Evolutionary conservation across 495 filamentous ascomycete species (phyloP).

Genomic region (Extremus antarcticus): DNA sequence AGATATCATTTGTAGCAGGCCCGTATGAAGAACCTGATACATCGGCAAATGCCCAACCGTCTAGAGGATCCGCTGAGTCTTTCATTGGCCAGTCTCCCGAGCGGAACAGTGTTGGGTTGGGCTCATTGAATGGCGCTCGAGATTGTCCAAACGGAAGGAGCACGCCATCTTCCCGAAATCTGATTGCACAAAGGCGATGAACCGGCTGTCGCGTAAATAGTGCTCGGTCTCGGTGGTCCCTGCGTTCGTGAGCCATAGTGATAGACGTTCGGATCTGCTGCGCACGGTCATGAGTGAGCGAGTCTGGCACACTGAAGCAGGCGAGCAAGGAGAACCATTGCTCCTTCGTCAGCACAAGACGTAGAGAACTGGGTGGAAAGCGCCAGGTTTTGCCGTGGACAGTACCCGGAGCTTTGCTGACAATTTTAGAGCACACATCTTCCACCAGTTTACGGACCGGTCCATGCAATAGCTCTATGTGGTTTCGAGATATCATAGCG

Average conservation of each 20-base stretch:
- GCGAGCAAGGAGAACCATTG: slow-evolving; percentile 15
- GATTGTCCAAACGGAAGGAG: slow-evolving; percentile 23
- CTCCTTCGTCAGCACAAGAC: slow-evolving; percentile 17
- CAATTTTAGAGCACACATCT: slow-evolving; percentile 23
- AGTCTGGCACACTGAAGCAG: slow-evolving; percentile 13
- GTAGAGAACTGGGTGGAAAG: slow-evolving; percentile 2
- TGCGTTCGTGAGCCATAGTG: slow-evolving; percentile 11
- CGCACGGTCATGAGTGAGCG: slow-evolving; percentile 6
- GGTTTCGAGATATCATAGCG: too few species aligned
- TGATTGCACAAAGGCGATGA: slow-evolving; percentile 12
- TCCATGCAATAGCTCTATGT: too few species aligned
- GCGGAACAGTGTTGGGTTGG: slow-evolving; percentile 26
- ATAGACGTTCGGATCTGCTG: slow-evolving; percentile 6
- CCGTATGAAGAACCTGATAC: slow-evolving; percentile 2
- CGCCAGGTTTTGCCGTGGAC: slow-evolving; percentile 21
- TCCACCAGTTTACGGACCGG: slow-evolving; percentile 23
- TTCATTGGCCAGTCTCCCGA: slow-evolving; percentile 20
- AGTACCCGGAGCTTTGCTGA: slow-evolving; percentile 5
- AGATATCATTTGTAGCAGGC: slow-evolving; percentile 23
- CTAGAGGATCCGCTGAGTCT: slow-evolving; percentile 23
- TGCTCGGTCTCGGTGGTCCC: slow-evolving; percentile 19
- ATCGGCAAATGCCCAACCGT: slow-evolving; percentile 21
- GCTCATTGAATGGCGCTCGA: slow-evolving; percentile 13
- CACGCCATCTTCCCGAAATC: slow-evolving; percentile 23
- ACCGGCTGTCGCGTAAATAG: slow-evolving; percentile 7